Conservation (phyloP, 2,329 filamentous ascomycete species). For the Fusarium tanahbumbuense region DNA sequence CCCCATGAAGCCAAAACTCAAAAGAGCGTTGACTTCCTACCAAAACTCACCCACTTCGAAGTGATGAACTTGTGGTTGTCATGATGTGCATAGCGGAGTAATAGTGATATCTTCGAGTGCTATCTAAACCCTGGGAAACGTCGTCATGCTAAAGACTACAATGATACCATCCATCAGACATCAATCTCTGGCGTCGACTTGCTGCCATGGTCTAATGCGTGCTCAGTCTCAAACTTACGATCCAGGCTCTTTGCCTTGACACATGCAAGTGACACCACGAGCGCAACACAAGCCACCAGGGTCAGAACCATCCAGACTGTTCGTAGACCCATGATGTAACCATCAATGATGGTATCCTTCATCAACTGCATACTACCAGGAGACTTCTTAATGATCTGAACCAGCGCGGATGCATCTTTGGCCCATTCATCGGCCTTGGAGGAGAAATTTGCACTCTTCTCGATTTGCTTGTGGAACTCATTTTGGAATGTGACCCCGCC, state of each 20-base stretch:
- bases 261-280: slow-evolving; percentile 29
- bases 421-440: slow-evolving; percentile 58
- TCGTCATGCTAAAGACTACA: background rate
- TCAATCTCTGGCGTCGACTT: slow-evolving; percentile 2
- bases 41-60: background rate
- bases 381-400: slow-evolving; percentile 60
- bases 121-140: background rate
- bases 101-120: background rate
- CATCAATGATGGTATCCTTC: slow-evolving; percentile 47
- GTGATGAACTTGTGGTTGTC: background rate
- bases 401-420: slow-evolving; percentile 68
- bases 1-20: background rate
- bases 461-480: slow-evolving; percentile 64
- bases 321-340: slow-evolving; percentile 50
- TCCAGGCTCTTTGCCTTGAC: slow-evolving; percentile 40
- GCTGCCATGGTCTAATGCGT: slow-evolving; percentile 15
- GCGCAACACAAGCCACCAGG: slow-evolving; percentile 44
- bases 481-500: slow-evolving; percentile 79
- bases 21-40: background rate
- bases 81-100: background rate
- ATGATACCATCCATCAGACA: slow-evolving; percentile 12
- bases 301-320: slow-evolving; percentile 51
- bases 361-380: slow-evolving; percentile 43
- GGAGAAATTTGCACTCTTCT: slow-evolving; percentile 60
- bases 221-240: slow-evolving; percentile 41